Evolutionary conservation across 768 basidiomycete genomes (phyloP).

Genomic region (Porphyrellus cyaneotinctus): DNA sequence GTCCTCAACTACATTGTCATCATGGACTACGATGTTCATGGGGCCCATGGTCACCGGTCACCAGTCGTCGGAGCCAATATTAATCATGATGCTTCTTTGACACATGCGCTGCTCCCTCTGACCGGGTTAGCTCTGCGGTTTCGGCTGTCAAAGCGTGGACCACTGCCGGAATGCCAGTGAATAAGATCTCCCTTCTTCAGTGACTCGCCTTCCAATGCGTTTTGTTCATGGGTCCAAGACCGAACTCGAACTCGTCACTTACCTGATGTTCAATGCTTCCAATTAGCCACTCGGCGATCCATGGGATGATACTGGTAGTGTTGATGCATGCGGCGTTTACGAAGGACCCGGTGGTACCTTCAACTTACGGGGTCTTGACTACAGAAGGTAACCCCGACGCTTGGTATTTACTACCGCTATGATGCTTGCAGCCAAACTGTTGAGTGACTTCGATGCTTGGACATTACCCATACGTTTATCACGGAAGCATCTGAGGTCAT

Average conservation of each 20-base stretch:
- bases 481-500: conserved; percentile 49
- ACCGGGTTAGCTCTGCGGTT: conserved; percentile 70
- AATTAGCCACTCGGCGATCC: conserved; percentile 50
- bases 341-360: conserved; percentile 49
- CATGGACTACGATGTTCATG: conserved; percentile 64
- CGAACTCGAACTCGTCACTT: conserved; percentile 41
- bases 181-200: conserved; percentile 64
- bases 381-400: conserved; percentile 22
- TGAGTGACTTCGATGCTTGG: conserved; percentile 20
- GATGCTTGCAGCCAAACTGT: conserved; percentile 74
- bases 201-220: conserved; percentile 37
- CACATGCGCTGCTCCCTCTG: conserved; percentile 54
- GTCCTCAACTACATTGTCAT: conserved; percentile 63
- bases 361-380: conserved; percentile 56
- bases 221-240: conserved; percentile 29
- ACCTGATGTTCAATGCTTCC: conserved; percentile 47
- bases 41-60: conserved; percentile 47
- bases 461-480: conserved; percentile 54
- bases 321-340: conserved; percentile 52
- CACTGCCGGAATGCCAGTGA: conserved; percentile 65
- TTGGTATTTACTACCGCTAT: conserved; percentile 50
- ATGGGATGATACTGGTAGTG: conserved; percentile 46
- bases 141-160: conserved; percentile 72
- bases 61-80: conserved; percentile 71
- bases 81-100: conserved; percentile 81